phyloP scores from a whole-genome alignment of 164 flowering plant genomes.

The Chimonanthus praecox region DNA sequence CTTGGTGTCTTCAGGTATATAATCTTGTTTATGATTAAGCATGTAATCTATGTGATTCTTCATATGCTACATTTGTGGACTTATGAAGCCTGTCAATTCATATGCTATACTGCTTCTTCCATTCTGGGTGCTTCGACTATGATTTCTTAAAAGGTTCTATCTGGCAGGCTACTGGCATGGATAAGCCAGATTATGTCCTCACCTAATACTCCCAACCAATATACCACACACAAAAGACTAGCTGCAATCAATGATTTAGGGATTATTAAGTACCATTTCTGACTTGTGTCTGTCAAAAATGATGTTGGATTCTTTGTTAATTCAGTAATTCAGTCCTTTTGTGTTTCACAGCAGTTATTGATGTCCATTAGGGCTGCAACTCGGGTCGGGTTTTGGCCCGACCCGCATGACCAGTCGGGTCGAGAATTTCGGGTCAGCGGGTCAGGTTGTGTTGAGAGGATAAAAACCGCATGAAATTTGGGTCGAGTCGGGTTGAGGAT shows the following conservation, averaged over 20 bases:
- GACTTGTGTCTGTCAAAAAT: not conserved
- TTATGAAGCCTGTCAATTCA: not conserved
- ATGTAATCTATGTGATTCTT: not conserved
- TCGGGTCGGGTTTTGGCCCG: too few relatives aligned
- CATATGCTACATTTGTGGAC: not conserved
- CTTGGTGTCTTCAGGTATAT: slow-evolving; percentile 91
- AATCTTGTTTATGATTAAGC: not conserved
- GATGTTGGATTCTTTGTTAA: not conserved
- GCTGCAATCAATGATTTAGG: not conserved
- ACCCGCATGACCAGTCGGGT: too few relatives aligned
- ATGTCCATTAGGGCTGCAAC: not conserved
- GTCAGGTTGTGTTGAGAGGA: too few relatives aligned
- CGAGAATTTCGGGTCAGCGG: too few relatives aligned
- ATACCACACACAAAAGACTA: too few relatives aligned
- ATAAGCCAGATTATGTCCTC: not conserved
- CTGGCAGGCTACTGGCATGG: not conserved
- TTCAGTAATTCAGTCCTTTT: not conserved
- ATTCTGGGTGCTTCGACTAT: not conserved
- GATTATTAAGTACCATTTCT: not conserved
- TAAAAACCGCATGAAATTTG: too few relatives aligned
- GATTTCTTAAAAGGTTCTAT: not conserved
- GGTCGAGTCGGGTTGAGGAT: too few relatives aligned
- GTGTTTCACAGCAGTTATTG: not conserved
- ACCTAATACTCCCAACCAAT: too few relatives aligned
- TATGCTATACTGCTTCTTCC: not conserved